Evolutionary conservation across 179 eudicot genomes (phyloP).

Genomic region (Pouteria campechiana): DNA sequence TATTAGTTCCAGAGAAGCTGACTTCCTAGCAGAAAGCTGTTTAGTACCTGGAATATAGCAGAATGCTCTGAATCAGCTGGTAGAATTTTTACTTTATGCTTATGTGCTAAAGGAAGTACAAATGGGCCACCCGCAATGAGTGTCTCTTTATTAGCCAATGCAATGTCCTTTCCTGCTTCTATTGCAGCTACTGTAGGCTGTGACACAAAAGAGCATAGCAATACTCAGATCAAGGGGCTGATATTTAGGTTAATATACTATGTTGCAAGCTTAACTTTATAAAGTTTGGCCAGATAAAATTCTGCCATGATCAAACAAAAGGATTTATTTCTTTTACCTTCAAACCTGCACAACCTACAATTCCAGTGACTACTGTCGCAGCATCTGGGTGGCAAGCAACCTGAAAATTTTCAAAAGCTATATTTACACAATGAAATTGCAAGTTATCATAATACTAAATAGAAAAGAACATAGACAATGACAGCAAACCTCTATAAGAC

Average conservation of each 20-base stretch:
- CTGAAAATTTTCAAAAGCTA: conserved; percentile 21
- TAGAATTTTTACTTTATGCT: conserved; percentile 97
- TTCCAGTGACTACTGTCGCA: conserved; percentile 88
- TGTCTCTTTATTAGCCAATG: conserved; percentile 97
- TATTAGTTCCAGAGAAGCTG: too few relatives aligned
- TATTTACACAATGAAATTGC: background rate
- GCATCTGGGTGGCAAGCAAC: conserved; percentile 99
- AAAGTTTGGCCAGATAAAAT: background rate
- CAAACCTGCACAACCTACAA: conserved; percentile 97
- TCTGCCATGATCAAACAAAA: background rate
- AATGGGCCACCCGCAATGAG: conserved; percentile 98
- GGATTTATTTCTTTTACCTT: conserved; percentile 36
- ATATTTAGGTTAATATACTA: background rate
- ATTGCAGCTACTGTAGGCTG: conserved; percentile 99
- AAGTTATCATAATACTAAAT: background rate
- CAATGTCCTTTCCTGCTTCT: conserved; percentile 94
- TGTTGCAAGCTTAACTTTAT: background rate
- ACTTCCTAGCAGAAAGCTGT: too few relatives aligned
- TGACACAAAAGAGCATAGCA: background rate
- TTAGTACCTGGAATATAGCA: conserved; percentile 86
- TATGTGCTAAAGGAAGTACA: conserved; percentile 93
- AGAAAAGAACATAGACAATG: background rate
- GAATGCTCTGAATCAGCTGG: conserved; percentile 99
- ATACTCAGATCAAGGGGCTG: background rate
- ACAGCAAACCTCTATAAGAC: conserved; percentile 67